Conservation (phyloP, 495 filamentous ascomycete genomes). For the Talaromyces thailandensis region DNA sequence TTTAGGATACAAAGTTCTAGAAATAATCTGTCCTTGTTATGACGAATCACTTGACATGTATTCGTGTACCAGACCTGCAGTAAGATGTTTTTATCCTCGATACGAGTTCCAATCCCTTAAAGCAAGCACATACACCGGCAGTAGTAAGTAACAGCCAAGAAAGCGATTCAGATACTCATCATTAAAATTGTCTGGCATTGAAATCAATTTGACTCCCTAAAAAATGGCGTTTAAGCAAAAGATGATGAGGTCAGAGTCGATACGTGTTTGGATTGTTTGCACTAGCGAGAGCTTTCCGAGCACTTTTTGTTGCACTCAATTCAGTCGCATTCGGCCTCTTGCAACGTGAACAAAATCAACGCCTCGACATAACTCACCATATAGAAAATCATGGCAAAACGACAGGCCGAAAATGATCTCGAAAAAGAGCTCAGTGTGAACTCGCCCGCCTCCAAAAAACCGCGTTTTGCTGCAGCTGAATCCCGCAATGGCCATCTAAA, state of each 20-base stretch:
- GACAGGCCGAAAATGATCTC: conserved; percentile 67
- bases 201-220: not conserved
- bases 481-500: conserved; percentile 22
- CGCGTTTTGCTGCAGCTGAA: conserved; percentile 51
- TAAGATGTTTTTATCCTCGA: not conserved
- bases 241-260: not conserved
- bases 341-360: conserved; percentile 11
- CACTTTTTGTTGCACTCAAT: conserved; percentile 9
- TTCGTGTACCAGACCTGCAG: no score
- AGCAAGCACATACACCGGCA: not conserved
- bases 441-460: conserved; percentile 72
- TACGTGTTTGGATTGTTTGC: conserved; percentile 37
- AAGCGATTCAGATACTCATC: not conserved
- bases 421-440: conserved; percentile 49
- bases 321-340: not conserved
- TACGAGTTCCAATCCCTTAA: not conserved
- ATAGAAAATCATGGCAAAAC: conserved; percentile 54
- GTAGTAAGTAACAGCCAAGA: no score
- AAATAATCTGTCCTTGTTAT: not conserved
- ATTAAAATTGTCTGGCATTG: not conserved
- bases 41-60: not conserved
- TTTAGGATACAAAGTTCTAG: conserved; percentile 1
- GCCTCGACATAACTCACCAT: conserved; percentile 5
- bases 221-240: not conserved
- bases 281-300: conserved; percentile 7